Evolutionary conservation across 2,329 filamentous ascomycete species (phyloP).

Genomic region (Teratosphaeria pseudoeucalypti): DNA sequence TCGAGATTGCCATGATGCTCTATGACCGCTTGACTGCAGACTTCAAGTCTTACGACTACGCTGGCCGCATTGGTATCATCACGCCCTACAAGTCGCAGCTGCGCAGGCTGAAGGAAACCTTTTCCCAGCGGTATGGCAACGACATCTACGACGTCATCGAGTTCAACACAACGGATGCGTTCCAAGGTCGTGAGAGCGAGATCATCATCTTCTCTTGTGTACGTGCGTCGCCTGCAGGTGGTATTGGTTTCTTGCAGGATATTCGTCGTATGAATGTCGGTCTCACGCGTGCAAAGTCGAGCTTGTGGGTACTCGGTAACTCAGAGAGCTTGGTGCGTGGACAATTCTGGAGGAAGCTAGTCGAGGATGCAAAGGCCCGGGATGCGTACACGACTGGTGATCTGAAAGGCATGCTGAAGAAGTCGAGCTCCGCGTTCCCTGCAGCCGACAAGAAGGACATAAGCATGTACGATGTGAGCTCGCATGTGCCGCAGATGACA

Average conservation of each 20-base stretch:
- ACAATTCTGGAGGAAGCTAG: conserved; percentile 80
- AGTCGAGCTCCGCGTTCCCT: conserved; percentile 37
- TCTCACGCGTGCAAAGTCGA: conserved; percentile 90
- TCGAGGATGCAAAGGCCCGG: conserved; percentile 67
- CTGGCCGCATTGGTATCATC: conserved; percentile 86
- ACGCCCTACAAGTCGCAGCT: conserved; percentile 96
- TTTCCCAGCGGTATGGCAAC: conserved; percentile 62
- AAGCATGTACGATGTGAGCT: conserved; percentile 17
- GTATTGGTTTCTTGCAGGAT: conserved; percentile 96
- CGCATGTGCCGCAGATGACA: conserved; percentile 6
- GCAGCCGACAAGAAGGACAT: conserved; percentile 10
- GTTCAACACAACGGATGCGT: conserved; percentile 98
- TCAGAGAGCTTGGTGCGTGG: conserved; percentile 77
- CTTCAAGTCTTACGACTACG: conserved; percentile 40
- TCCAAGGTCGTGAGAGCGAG: conserved; percentile 92
- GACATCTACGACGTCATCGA: conserved; percentile 70
- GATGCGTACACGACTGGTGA: conserved; percentile 67
- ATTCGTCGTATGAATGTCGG: conserved; percentile 99
- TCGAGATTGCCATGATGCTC: conserved; percentile 75
- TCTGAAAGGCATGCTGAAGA: conserved; percentile 43
- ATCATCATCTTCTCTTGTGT: conserved; percentile 99
- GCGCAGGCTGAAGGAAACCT: conserved; percentile 64
- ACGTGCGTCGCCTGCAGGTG: conserved; percentile 79
- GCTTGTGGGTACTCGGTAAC: conserved; percentile 91
- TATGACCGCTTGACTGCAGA: conserved; percentile 71